These are phyloP conservation scores for Coemansia sp. DNA, from an alignment of 192 early-diverging fungal species.

Conservation along the genomic window DNA sequence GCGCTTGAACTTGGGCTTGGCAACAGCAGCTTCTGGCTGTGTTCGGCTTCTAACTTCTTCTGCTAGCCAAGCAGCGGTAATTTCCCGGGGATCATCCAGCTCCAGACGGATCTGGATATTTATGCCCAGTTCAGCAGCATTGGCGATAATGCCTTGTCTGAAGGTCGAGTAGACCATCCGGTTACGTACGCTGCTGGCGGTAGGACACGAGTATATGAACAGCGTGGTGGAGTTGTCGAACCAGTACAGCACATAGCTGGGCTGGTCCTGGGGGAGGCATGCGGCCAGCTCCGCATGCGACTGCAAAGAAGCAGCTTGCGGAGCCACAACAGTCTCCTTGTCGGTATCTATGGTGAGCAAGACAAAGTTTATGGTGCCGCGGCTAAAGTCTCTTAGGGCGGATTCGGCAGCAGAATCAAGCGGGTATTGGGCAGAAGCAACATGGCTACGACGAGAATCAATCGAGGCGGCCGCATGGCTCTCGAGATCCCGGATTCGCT, in stretches of 20 bases:
- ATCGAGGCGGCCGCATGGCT: slow-evolving; percentile 17
- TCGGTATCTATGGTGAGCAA: slow-evolving; percentile 54
- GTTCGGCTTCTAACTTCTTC: slow-evolving; percentile 46
- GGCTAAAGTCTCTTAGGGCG: slow-evolving; percentile 59
- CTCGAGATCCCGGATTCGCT: slow-evolving; percentile 48
- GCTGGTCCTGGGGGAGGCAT: slow-evolving; percentile 57
- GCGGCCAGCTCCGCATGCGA: slow-evolving; percentile 51
- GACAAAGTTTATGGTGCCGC: slow-evolving; percentile 62
- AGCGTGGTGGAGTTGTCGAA: slow-evolving; percentile 41
- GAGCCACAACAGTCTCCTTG: slow-evolving; percentile 58
- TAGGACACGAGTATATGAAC: slow-evolving; percentile 88
- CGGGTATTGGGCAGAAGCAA: slow-evolving; percentile 59
- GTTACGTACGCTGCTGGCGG: slow-evolving; percentile 74
- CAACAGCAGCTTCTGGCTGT: slow-evolving; percentile 1
- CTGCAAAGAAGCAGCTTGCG: slow-evolving; percentile 37
- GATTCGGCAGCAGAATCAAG: slow-evolving; percentile 57
- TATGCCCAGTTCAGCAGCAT: slow-evolving; percentile 57
- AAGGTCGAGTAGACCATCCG: slow-evolving; percentile 90
- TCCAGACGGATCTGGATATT: slow-evolving; percentile 66
- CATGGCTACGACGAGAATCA: slow-evolving; percentile 62
- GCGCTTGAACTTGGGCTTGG: slow-evolving; percentile 40
- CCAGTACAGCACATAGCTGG: slow-evolving; percentile 61
- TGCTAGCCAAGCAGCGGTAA: slow-evolving; percentile 55
- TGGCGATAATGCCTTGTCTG: slow-evolving; percentile 58
- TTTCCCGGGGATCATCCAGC: slow-evolving; percentile 60